Evolutionary conservation across 2,329 filamentous ascomycete species (phyloP).

Genomic region (Diaporthe vaccinii): DNA sequence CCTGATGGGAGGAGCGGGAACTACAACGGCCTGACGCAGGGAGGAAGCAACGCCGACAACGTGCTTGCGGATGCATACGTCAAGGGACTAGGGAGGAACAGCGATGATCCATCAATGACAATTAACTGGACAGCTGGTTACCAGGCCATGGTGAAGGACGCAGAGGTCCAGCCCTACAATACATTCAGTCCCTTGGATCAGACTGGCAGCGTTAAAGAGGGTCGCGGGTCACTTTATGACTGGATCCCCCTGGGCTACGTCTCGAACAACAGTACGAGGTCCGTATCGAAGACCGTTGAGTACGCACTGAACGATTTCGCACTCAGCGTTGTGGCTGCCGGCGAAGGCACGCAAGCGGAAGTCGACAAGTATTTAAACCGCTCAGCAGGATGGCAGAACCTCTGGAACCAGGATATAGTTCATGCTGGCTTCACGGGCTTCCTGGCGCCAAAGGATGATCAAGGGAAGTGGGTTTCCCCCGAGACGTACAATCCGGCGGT

Average conservation of each 20-base stretch:
- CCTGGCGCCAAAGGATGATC: slow-evolving; percentile 64
- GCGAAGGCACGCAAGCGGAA: slow-evolving; percentile 62
- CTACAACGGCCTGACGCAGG: slow-evolving; percentile 78
- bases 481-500: slow-evolving; percentile 61
- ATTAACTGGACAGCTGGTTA: slow-evolving; percentile 76
- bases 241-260: slow-evolving; percentile 71
- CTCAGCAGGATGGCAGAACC: slow-evolving; percentile 71
- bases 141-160: slow-evolving; percentile 79
- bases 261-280: slow-evolving; percentile 60
- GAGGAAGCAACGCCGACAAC: slow-evolving; percentile 80
- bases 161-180: slow-evolving; percentile 77
- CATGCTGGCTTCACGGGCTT: slow-evolving; percentile 66
- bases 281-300: slow-evolving; percentile 68
- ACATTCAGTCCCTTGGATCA: slow-evolving; percentile 72
- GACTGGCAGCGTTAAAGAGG: slow-evolving; percentile 70
- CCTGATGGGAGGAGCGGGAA: slow-evolving; percentile 78
- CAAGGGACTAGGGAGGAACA: slow-evolving; percentile 72
- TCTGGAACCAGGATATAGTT: slow-evolving; percentile 66
- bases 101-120: slow-evolving; percentile 67
- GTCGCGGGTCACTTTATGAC: slow-evolving; percentile 74
- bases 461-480: slow-evolving; percentile 59
- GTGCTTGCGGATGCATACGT: slow-evolving; percentile 77
- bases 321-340: slow-evolving; percentile 65
- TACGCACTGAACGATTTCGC: slow-evolving; percentile 72
- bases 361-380: slow-evolving; percentile 65